Evolutionary conservation across 2,329 filamentous ascomycete species (phyloP).

Genomic region (Pestalotiopsis sp.): DNA sequence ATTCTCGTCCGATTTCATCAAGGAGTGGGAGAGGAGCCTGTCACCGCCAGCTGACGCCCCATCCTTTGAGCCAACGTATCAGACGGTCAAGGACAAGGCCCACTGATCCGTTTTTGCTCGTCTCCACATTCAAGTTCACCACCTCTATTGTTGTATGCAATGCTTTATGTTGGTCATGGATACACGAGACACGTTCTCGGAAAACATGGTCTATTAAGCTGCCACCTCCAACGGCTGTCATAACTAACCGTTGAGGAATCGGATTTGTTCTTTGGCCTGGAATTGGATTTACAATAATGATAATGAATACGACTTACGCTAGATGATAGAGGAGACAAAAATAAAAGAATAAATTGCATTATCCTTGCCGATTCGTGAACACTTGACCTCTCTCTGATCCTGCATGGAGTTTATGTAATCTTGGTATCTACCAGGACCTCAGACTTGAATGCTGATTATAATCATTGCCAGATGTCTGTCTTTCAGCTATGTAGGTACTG

Average conservation of each 20-base stretch:
- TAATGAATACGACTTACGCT: neutral
- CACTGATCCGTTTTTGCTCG: neutral
- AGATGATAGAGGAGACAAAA: neutral
- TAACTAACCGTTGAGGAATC: neutral
- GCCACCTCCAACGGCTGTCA: neutral
- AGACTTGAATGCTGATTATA: too few relatives aligned
- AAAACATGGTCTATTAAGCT: neutral
- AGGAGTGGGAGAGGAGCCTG: constrained; percentile 84
- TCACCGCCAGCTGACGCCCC: constrained; percentile 46
- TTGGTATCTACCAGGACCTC: too few relatives aligned
- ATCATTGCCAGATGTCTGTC: too few relatives aligned
- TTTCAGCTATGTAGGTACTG: too few relatives aligned
- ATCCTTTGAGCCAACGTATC: constrained; percentile 17
- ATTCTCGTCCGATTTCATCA: constrained; percentile 83
- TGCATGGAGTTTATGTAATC: too few relatives aligned
- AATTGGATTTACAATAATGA: neutral
- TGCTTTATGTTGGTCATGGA: neutral
- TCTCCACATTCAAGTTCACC: neutral
- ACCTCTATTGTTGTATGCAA: neutral
- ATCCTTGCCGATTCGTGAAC: neutral
- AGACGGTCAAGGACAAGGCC: constrained; percentile 14
- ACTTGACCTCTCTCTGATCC: too few relatives aligned
- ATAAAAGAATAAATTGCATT: neutral
- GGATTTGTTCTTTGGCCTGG: neutral
- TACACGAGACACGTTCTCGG: neutral